Conservation (phyloP, 2,329 filamentous ascomycete genomes). For the Laburnicola sp. region DNA sequence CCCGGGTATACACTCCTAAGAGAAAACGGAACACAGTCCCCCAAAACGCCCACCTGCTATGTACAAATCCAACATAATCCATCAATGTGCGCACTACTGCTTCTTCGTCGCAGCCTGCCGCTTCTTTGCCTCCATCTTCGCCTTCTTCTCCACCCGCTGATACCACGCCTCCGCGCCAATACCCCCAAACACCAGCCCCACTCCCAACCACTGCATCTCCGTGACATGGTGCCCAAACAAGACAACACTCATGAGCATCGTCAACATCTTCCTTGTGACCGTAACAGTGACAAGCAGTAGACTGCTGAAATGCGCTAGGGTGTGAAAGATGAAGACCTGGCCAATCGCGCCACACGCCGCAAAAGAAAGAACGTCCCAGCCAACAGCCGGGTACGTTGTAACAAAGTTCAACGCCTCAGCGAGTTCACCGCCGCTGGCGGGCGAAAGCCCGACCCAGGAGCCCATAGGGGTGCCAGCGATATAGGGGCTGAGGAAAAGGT, state of each 20-base stretch:
- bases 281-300: conserved; percentile 94
- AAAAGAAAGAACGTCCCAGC: conserved; percentile 87
- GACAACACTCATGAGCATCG: conserved; percentile 94
- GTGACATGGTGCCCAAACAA: conserved; percentile 89
- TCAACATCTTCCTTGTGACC: conserved; percentile 98
- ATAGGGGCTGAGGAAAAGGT: conserved; percentile 78
- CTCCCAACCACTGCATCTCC: conserved; percentile 90
- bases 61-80: no score
- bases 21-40: no score
- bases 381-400: conserved; percentile 74
- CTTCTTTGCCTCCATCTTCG: conserved; percentile 69
- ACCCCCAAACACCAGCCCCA: conserved; percentile 89
- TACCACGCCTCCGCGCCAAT: conserved; percentile 89
- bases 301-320: conserved; percentile 86
- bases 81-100: conserved; percentile 3
- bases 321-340: conserved; percentile 96
- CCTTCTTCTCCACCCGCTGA: conserved; percentile 78
- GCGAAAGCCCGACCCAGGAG: conserved; percentile 47
- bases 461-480: conserved; percentile 63
- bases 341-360: conserved; percentile 87
- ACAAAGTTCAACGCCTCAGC: conserved; percentile 79
- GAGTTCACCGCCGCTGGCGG: conserved; percentile 68
- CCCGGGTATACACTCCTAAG: no score
- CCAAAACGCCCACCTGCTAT: no score
- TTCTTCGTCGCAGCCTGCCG: conserved; percentile 19